phyloP scores from a whole-genome alignment of 75 land plant genomes.

The Larix kaempferi region DNA sequence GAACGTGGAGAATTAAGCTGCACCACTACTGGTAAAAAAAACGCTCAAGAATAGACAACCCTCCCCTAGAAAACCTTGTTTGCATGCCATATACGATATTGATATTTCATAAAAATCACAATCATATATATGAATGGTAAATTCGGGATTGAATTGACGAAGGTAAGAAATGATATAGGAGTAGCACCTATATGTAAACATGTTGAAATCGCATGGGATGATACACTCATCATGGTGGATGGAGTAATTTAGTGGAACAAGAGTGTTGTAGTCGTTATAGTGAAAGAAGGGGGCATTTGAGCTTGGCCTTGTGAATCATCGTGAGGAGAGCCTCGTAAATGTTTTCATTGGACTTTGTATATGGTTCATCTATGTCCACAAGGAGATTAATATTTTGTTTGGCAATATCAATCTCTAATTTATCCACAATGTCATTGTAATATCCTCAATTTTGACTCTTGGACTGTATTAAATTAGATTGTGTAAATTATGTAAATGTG shows the following conservation, averaged over 20 bases:
- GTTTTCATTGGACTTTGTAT: slow-evolving; percentile 54
- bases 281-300: slow-evolving; percentile 74
- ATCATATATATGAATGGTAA: too few species aligned
- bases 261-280: slow-evolving; percentile 78
- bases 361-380: slow-evolving; percentile 41
- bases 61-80: slow-evolving; percentile 84
- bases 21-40: too few species aligned
- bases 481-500: too few species aligned
- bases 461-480: too few species aligned
- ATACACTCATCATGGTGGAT: slow-evolving; percentile 57
- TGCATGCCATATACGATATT: slow-evolving; percentile 10
- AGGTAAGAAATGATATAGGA: too few species aligned
- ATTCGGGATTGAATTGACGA: too few species aligned
- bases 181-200: slow-evolving; percentile 47
- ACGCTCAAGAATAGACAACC: too few species aligned
- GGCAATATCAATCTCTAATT: slow-evolving; percentile 15
- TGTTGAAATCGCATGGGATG: slow-evolving; percentile 76
- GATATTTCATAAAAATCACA: too few species aligned
- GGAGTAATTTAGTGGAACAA: slow-evolving; percentile 22
- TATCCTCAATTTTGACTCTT: too few species aligned
- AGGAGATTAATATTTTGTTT: slow-evolving; percentile 39
- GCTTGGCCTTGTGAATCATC: slow-evolving; percentile 37
- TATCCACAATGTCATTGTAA: background rate
- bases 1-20: too few species aligned
- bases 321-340: slow-evolving; percentile 36